Evolutionary conservation across 1,284 basidiomycete genomes (phyloP).

Genomic region (Ganoderma meredithae): DNA sequence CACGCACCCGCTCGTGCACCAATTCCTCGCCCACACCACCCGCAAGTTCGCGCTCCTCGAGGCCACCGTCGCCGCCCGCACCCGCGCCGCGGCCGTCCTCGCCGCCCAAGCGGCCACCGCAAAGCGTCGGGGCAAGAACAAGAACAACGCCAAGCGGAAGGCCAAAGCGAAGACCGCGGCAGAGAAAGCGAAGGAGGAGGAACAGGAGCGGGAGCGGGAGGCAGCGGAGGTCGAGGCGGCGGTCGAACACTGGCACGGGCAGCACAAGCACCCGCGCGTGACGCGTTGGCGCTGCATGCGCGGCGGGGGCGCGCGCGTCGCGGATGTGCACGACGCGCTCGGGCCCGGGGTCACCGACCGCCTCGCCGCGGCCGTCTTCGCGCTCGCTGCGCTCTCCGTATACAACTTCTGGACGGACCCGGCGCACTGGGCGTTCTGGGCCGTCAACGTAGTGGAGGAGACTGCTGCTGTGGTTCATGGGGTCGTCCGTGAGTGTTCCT

Average conservation of each 20-base stretch:
- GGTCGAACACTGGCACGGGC: background rate
- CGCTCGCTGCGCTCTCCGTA: conserved; percentile 35
- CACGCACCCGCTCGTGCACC: conserved; percentile 2
- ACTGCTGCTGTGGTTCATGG: conserved; percentile 27
- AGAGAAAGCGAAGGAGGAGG: too few species aligned
- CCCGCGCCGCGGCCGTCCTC: too few species aligned
- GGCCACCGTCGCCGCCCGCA: background rate
- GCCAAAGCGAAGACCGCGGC: too few species aligned
- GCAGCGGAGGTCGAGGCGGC: too few species aligned
- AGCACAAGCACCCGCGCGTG: background rate
- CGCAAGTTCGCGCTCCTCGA: conserved; percentile 5
- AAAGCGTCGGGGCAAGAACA: too few species aligned
- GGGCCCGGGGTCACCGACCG: background rate
- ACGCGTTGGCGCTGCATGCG: background rate
- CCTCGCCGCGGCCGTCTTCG: conserved; percentile 31
- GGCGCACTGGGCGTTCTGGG: conserved; percentile 39
- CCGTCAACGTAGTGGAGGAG: conserved; percentile 11
- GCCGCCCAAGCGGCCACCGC: too few species aligned
- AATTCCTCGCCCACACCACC: background rate
- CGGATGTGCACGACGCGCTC: conserved; percentile 7
- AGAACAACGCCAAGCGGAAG: background rate
- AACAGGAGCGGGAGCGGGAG: too few species aligned
- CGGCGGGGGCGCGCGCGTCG: conserved; percentile 1
- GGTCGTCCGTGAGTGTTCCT: conserved; percentile 18
- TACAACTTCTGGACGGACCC: conserved; percentile 22